phyloP scores from a whole-genome alignment of 202 grass and related monocot genomes.

The Schoenoplectus triqueter region DNA sequence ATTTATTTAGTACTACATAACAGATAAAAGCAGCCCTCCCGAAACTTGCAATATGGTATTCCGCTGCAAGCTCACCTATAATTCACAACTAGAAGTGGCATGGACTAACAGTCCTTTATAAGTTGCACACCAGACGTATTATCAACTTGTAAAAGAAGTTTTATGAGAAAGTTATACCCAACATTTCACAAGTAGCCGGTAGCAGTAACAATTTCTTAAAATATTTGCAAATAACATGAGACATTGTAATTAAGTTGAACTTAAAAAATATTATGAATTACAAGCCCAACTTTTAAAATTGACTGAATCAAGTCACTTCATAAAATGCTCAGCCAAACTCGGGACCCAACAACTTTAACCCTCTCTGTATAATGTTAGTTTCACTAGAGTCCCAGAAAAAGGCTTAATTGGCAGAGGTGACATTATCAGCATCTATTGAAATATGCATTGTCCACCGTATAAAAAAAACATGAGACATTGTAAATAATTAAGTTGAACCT shows the following conservation, averaged over 20 bases:
- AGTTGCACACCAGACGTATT: neutral
- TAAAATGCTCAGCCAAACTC: too few relatives aligned
- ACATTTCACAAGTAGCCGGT: slow-evolving; percentile 4
- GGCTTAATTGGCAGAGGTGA: too few relatives aligned
- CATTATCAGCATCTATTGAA: too few relatives aligned
- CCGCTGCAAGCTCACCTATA: neutral
- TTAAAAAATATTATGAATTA: slow-evolving; percentile 15
- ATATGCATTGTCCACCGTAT: too few relatives aligned
- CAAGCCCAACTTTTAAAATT: too few relatives aligned
- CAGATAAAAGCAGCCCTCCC: neutral
- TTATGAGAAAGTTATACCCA: slow-evolving; percentile 2
- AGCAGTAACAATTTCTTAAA: neutral
- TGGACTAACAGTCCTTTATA: neutral
- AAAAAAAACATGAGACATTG: too few relatives aligned
- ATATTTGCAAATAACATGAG: neutral
- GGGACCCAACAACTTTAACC: too few relatives aligned
- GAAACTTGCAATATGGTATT: neutral
- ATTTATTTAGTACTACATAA: neutral
- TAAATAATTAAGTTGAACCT: too few relatives aligned
- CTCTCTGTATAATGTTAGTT: too few relatives aligned
- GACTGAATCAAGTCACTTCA: too few relatives aligned
- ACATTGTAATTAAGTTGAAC: neutral
- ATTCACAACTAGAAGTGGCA: neutral
- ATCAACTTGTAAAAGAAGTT: neutral
- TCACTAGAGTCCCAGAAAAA: too few relatives aligned